These are phyloP conservation scores for Termitomyces titanicus DNA, from an alignment of 768 basidiomycete genomes.

Conservation along the genomic window DNA sequence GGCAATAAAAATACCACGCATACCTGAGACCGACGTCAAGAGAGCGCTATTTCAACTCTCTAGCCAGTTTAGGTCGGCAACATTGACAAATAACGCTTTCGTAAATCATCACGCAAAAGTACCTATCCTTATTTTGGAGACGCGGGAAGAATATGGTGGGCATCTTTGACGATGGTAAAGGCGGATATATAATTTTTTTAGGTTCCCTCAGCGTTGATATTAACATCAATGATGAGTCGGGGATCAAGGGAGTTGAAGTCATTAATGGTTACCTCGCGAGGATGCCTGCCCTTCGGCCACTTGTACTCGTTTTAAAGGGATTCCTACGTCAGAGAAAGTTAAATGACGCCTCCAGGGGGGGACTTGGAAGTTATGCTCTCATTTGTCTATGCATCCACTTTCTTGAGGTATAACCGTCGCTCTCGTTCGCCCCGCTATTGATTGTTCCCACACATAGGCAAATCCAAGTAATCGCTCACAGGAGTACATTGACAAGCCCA, in stretches of 20 bases:
- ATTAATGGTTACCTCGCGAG: conserved; percentile 49
- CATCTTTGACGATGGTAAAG: neutral
- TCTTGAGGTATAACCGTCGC: conserved; percentile 48
- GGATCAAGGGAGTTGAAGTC: conserved; percentile 45
- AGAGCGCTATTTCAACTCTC: conserved; percentile 46
- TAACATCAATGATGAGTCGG: conserved; percentile 59
- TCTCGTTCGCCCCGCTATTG: neutral
- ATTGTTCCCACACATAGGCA: conserved; percentile 30
- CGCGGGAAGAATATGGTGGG: conserved; percentile 36
- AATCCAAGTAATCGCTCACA: conserved; percentile 56
- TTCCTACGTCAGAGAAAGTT: conserved; percentile 55
- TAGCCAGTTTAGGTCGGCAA: conserved; percentile 36
- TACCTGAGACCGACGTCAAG: conserved; percentile 32
- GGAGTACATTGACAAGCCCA: conserved; percentile 41
- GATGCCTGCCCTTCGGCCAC: conserved; percentile 55
- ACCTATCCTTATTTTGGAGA: conserved; percentile 62
- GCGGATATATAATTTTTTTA: conserved; percentile 16
- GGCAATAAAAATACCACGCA: conserved; percentile 22
- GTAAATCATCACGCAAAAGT: conserved; percentile 36
- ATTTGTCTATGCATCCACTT: conserved; percentile 65
- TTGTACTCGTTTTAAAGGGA: conserved; percentile 61
- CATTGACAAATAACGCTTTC: conserved; percentile 35
- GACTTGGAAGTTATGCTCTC: conserved; percentile 64
- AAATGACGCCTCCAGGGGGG: conserved; percentile 60
- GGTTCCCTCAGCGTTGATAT: conserved; percentile 63